Evolutionary conservation across 148 eudicot genomes (phyloP), one percentile per base, ranked within the genome.

Genomic region (Cornus controversa): DNA sequence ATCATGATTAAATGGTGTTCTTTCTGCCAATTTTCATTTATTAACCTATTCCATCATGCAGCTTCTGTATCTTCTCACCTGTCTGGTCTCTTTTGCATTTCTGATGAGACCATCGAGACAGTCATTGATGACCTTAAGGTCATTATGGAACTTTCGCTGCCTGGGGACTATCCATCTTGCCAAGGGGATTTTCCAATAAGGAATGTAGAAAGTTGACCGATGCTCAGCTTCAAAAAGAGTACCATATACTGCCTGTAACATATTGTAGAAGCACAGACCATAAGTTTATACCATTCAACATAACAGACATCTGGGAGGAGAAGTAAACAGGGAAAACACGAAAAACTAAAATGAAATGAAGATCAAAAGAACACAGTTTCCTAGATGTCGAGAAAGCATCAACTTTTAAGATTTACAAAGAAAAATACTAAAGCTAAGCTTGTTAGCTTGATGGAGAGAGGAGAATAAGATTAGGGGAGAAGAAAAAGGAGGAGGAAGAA

Each of bases 221-320:
- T 96, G 99, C 86, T 96, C 99, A 81, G 99, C 99, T 89, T 96
- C 99, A 79, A 87, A 96, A 81, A 96, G 97, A 16, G 99, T 93
- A 70, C 99, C 98, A 77, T 96, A 96, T 67, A 93, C 99, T 70
- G 99, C 99, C 99, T 96, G 89, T 69, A 57, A 84, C 26, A 28
- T 45, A 67, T 63, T 62, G 23, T 9, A 70, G 79, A 70, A 45
- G 68, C 36, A 69, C 22, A 47, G 72, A 67, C 31, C 36, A 79
- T 9, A 45, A 70, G 6, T 70, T 45, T 0, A 60, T 60, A 54
- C 1, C 20, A 54, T 3, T 13, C 22, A 54, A 54, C 62, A 54
- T 54, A 6, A 2, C 8, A 22, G 64, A 60, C 24, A 18, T 18
- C 20, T 20, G 25, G 23, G 24, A 8, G 25, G 64, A 1, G 64